These are phyloP conservation scores for Cutaneotrichosporon mucoides DNA, from an alignment of 1,284 basidiomycete genomes.

Conservation along the genomic window DNA sequence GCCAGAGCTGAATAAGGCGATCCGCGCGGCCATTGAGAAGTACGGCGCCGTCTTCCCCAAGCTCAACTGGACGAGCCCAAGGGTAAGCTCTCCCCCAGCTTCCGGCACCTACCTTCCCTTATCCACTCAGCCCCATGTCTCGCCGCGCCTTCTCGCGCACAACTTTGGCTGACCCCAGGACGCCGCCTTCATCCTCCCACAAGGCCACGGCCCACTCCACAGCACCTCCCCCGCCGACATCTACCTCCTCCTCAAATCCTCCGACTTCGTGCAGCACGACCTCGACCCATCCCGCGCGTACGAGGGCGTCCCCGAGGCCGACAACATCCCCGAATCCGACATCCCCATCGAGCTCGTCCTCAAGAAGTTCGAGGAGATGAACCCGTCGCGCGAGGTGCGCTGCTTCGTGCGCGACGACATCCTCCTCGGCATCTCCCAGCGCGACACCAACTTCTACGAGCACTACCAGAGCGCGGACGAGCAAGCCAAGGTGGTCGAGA, in stretches of 20 bases:
- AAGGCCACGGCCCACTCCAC: constrained; percentile 71
- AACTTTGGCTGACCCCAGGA: constrained; percentile 59
- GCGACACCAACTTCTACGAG: constrained; percentile 87
- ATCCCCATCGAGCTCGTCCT: constrained; percentile 71
- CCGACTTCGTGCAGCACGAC: constrained; percentile 84
- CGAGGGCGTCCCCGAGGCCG: constrained; percentile 32
- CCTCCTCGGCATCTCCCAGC: constrained; percentile 63
- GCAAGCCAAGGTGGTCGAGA: constrained; percentile 56
- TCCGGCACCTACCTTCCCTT: no score
- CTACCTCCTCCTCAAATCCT: constrained; percentile 88
- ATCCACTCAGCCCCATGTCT: no score
- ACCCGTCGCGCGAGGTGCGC: constrained; percentile 74
- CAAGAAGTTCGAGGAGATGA: constrained; percentile 84
- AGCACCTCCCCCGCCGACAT: constrained; percentile 85
- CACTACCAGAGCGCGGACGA: constrained; percentile 67
- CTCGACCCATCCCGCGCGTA: constrained; percentile 54
- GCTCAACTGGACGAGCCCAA: constrained; percentile 86
- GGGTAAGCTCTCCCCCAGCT: no score
- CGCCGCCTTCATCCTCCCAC: constrained; percentile 79
- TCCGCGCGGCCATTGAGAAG: constrained; percentile 62
- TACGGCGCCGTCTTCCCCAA: constrained; percentile 88
- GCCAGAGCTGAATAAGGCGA: constrained; percentile 69
- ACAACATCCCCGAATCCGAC: constrained; percentile 44
- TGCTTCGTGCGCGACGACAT: constrained; percentile 67
- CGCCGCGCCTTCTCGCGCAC: no score